These are phyloP conservation scores for Phellinidium pouzarii DNA, from an alignment of 1,284 basidiomycete genomes.

Conservation along the genomic window DNA sequence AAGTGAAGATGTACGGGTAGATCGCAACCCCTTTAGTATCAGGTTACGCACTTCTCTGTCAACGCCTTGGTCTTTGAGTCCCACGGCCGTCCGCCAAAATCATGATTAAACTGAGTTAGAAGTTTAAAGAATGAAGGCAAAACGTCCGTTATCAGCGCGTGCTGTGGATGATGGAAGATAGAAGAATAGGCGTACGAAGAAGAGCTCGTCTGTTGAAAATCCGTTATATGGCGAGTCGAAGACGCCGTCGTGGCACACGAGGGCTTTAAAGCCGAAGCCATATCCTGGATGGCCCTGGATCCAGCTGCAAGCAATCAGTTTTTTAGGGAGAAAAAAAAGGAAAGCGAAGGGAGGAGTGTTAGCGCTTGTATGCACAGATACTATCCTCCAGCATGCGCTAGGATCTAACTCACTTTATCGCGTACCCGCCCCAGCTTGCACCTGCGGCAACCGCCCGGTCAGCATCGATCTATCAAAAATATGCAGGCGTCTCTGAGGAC, in stretches of 20 bases:
- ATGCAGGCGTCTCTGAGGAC: no score
- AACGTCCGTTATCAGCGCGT: neutral
- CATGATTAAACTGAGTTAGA: conserved; percentile 63
- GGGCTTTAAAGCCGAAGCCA: conserved; percentile 80
- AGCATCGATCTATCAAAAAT: conserved; percentile 68
- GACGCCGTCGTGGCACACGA: conserved; percentile 86
- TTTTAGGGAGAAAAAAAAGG: no score
- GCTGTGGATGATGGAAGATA: neutral
- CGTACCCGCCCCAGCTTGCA: conserved; percentile 78
- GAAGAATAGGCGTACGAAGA: conserved; percentile 56
- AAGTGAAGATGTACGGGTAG: neutral
- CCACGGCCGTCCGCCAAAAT: conserved; percentile 79
- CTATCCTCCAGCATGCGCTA: neutral
- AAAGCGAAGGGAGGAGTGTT: conserved; percentile 8
- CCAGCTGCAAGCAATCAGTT: conserved; percentile 80
- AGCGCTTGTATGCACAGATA: no score
- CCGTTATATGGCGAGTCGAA: conserved; percentile 71
- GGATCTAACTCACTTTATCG: conserved; percentile 57
- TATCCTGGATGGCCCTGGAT: conserved; percentile 89
- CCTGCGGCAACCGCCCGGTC: conserved; percentile 78
- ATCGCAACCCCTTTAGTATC: neutral
- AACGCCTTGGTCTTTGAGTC: conserved; percentile 49
- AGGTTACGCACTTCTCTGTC: conserved; percentile 43
- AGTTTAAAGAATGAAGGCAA: conserved; percentile 2
- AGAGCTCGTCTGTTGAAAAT: conserved; percentile 80